Base-by-base conservation (phyloP, 106 monocot genomes). In the Dendrobium chrysotoxum region DNA sequence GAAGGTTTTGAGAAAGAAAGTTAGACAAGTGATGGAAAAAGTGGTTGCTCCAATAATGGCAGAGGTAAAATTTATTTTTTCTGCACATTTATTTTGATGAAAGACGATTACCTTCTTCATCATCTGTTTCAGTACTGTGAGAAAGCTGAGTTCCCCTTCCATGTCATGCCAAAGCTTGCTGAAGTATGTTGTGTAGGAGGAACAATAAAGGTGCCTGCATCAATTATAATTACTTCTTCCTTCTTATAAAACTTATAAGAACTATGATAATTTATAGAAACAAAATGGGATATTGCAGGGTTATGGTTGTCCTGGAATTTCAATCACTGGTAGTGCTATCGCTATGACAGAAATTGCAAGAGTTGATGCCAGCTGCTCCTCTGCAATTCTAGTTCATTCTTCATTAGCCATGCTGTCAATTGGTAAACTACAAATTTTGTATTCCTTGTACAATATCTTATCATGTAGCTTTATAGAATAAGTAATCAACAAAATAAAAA, bases 81-180 rank as follows among this genome's bases (percentile, higher is more conserved):
- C 35, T 3, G 35, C 35, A 35, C 35, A 35, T 35, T 35, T 35
- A 30, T 30, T 30, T 30, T 30, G 30, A 30, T 30, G 30, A 30
- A 30, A 30, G 30, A 30, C 30, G 30, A 30, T 35, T 35, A 35
- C 3, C 35, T 35, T 35, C 35, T 35, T 35, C 35, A 35, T 35
- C 35, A 35, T 35, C 3, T 3, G 35, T 8, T 74, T 46, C 77
- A 98, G 97, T 88, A 91, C 58, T 98, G 97, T 89, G 97, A 98
- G 91, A 98, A 98, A 82, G 97, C 94, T 70, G 91, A 98, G 80
- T 98, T 94, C 77, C 94, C 94, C 82, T 92, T 87, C 75, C 90
- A 92, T 55, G 81, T 84, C 65, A 91, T 98, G 81, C 91, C 97
- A 10, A 94, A 91, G 79, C 85, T 98, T 88, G 86, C 83, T 79